phyloP scores from a whole-genome alignment of 2,329 filamentous ascomycete species.

The Colletotrichum aenigma region DNA sequence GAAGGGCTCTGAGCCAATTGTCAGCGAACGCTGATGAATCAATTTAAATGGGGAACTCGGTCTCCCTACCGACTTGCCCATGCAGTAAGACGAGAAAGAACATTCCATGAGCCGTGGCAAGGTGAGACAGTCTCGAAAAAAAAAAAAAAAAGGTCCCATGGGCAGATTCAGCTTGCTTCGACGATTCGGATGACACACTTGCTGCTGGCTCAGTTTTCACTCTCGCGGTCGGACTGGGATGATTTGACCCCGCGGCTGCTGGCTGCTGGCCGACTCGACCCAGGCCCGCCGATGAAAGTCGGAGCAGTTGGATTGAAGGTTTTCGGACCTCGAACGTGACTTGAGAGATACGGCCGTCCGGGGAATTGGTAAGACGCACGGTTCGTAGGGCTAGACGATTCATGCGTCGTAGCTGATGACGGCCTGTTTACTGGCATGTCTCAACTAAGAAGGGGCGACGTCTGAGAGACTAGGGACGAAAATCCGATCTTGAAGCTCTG shows the following conservation, averaged over 20 bases:
- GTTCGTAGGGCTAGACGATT: conserved; percentile 2
- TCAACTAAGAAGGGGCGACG: conserved; percentile 7
- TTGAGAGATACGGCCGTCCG: neutral
- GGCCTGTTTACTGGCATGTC: conserved; percentile 11
- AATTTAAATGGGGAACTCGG: neutral
- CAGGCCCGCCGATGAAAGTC: neutral
- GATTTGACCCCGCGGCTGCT: neutral
- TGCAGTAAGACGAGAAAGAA: neutral
- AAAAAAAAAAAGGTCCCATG: neutral
- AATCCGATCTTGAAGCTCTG: conserved; percentile 2
- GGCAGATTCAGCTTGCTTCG: neutral
- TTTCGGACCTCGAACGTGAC: neutral
- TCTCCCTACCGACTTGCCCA: neutral
- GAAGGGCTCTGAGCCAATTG: neutral
- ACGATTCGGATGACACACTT: neutral
- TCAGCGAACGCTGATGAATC: neutral
- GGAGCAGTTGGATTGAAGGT: neutral
- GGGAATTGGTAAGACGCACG: conserved; percentile 7
- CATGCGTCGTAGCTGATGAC: neutral
- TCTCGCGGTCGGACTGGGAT: neutral
- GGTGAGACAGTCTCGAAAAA: neutral
- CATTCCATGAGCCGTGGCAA: neutral
- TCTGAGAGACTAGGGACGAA: conserved; percentile 2
- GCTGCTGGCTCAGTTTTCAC: neutral
- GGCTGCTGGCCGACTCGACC: neutral